Base-by-base conservation (phyloP, 768 basidiomycete species). In the Phylloporus sp. region DNA sequence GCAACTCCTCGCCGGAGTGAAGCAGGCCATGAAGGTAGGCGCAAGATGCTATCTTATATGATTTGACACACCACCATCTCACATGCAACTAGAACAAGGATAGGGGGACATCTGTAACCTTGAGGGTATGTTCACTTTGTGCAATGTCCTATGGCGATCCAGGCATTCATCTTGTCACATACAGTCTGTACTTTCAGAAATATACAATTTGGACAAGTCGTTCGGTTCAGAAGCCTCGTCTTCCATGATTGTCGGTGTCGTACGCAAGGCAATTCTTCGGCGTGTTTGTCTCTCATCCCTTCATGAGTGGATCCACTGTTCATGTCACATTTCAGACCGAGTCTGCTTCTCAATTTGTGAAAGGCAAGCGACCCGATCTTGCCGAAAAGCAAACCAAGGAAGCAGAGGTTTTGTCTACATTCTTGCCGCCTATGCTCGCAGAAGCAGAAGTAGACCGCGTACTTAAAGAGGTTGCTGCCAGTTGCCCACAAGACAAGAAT, bases 141-240 rank as follows among this genome's bases (percentile, higher is more conserved):
- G 46, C 56, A 1, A 24, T 28, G 22, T 27, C 44, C 27, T 16
- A 20, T 36, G 31, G n/a, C 26, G 18, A n/a, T 50, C 47, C 32
- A 23, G 12, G 22, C 39, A 35, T 45, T 50, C 26, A 54, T 29
- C 15, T 16, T 24, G 13, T 34, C 26, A 22, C 39, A 38, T 42
- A 34, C 54, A 88, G 86, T 82, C 84, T 23, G 76, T 86, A 28
- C 73, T 89, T 16, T 75, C 87, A 10, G 87, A 89, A 51, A 75
- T 89, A 3, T 81, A 88, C 56, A 75, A 79, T 9, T 76, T 80
- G 31, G 86, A 88, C 68, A 89, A 89, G 67, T 63, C 65, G 7
- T 66, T 76, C 24, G 62, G 71, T 24, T 70, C 72, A 38, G 70
- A 72, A 26, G 58, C 82, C 11, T 56, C 76, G n/a, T 70, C 79